Percentiles rank a stretch among this genome's conserved stretches.
Evolutionary conservation across 2,329 filamentous ascomycete species (phyloP).

Genomic region (Hypoxylon sp.): DNA sequence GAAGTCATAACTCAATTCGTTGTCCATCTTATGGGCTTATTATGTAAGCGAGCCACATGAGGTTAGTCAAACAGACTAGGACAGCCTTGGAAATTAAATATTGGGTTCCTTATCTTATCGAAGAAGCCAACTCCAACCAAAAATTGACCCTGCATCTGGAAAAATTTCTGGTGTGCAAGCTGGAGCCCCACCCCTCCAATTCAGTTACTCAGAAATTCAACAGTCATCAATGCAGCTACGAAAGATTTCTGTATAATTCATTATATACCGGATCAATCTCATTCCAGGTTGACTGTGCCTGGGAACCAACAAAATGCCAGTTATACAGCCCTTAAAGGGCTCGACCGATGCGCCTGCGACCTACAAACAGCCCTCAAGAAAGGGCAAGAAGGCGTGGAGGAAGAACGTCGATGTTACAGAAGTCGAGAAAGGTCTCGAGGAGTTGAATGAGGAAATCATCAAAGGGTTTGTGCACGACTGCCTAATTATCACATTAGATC

Average conservation of each 20-base stretch:
- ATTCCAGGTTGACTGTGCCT: background rate
- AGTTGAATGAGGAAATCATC: conserved; percentile 90
- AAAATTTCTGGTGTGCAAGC: conserved; percentile 42
- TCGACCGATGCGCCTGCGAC: conserved; percentile 78
- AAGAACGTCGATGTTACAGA: conserved; percentile 97
- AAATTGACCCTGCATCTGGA: conserved; percentile 23
- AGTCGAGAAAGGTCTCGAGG: conserved; percentile 84
- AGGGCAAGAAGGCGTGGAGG: conserved; percentile 98
- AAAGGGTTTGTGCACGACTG: conserved; percentile 74
- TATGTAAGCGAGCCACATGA: conserved; percentile 5
- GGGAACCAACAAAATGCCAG: conserved; percentile 63
- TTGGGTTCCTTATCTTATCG: conserved; percentile 34
- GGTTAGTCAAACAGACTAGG: background rate
- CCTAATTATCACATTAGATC: background rate
- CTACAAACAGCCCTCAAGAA: conserved; percentile 89
- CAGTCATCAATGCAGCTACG: background rate
- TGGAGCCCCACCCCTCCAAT: conserved; percentile 35
- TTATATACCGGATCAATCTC: background rate
- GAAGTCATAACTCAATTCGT: conserved; percentile 20
- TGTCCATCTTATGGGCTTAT: background rate
- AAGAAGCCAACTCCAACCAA: conserved; percentile 5
- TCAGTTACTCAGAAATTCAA: conserved; percentile 1
- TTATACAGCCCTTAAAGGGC: conserved; percentile 64
- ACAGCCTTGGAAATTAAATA: background rate
- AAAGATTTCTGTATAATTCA: conserved; percentile 6